Evolutionary conservation across 805 yeast species (phyloP).

Genomic region (Yamadazyma philogaea): DNA sequence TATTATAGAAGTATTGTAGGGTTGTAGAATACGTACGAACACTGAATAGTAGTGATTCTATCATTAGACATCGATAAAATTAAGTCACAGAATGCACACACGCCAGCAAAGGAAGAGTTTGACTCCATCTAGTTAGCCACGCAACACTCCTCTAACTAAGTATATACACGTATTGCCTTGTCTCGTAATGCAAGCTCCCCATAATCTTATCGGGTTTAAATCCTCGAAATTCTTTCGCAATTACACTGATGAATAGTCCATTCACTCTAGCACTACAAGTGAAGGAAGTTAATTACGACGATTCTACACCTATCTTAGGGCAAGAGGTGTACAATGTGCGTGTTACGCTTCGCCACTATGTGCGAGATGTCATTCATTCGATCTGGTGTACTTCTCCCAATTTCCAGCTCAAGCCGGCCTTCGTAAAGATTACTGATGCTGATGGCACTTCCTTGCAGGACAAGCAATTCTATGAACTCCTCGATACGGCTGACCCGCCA

Average conservation of each 20-base stretch:
- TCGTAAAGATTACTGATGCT: constrained; percentile 11
- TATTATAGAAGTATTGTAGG: constrained; percentile 50
- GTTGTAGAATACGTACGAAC: background rate
- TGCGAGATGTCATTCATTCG: constrained; percentile 24
- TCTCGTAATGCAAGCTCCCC: background rate
- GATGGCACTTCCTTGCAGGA: constrained; percentile 12
- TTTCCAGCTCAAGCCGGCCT: constrained; percentile 24
- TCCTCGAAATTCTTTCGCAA: background rate
- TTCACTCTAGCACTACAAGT: constrained; percentile 14
- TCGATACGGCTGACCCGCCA: constrained; percentile 11
- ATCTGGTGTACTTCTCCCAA: constrained; percentile 29
- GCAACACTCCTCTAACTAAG: no score
- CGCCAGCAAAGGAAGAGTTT: no score
- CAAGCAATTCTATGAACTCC: constrained; percentile 9
- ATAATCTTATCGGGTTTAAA: no score
- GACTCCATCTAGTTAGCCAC: no score
- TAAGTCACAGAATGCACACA: no score
- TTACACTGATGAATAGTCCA: constrained; percentile 19
- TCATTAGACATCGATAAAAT: no score
- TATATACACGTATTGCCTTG: no score
- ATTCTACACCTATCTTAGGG: constrained; percentile 2
- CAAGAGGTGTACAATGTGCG: constrained; percentile 13
- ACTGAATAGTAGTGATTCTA: background rate
- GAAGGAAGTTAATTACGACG: constrained; percentile 6
- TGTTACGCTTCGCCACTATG: constrained; percentile 23